Base-by-base conservation (phyloP, 2,329 filamentous ascomycete species). In the Sarocladium oryzae region DNA sequence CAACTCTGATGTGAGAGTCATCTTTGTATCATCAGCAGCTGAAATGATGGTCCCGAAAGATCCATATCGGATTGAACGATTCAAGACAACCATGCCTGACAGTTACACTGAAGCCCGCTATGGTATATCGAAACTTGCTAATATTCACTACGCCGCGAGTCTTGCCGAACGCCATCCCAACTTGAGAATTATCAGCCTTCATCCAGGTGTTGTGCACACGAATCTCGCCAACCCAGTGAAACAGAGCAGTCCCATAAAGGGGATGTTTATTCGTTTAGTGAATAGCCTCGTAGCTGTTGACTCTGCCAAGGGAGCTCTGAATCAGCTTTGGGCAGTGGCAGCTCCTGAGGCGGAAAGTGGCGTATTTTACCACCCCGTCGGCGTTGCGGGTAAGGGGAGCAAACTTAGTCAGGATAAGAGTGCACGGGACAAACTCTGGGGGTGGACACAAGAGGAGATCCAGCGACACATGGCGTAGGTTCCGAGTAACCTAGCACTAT, bases 301-400 rank as follows among this genome's bases (percentile, higher is more conserved):
- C 28, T 45, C 21, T 26, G 7, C n/a, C 16, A 40, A 58, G 20
- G 69, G 69, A 1, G 61, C 60, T 4, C 57, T 55, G 52, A 69
- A 66, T 53, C 67, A 70, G 57, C 56, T 73, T 2, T 72, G 69
- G 70, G 67, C 66, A 15, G 56, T 60, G 1, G 61, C 61, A 10
- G 55, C 56, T 11, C 48, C 52, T 1, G 60, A 63, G 7, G 55
- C 62, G 3, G 55, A 52, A 23, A 63, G 51, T 26, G 67, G 67
- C 1, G 57, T 50, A 49, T 68, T 65, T 51, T 70, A 70, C 53
- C 55, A 59, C 46, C 66, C 40, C 10, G 13, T 43, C 16, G 40
- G 40, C 26, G 7, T 26, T 3, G n/a, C 3, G 40, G 40, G 40
- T 11, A 26, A 26, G n/a, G 40, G 21, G 7, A 43, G 21, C 21